These are phyloP conservation scores for Trichoderma harzianum DNA, from an alignment of 2,329 filamentous ascomycete species.

Conservation along the genomic window DNA sequence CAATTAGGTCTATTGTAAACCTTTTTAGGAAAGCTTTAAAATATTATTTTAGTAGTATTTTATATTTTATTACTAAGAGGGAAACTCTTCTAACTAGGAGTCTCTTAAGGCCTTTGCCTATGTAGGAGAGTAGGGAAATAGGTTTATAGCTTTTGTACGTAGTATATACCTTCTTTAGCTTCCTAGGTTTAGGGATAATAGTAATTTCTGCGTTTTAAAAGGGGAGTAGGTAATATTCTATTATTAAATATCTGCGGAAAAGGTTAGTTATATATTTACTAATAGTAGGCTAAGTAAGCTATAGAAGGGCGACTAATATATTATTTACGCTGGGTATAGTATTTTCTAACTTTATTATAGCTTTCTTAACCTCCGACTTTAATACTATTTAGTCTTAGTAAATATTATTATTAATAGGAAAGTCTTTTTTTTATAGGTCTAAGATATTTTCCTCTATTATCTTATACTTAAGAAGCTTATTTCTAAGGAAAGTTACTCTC, in stretches of 20 bases:
- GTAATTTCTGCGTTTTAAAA: neutral
- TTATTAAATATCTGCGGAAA: neutral
- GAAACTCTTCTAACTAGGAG: neutral
- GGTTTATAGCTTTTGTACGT: neutral
- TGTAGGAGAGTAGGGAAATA: neutral
- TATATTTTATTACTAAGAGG: neutral
- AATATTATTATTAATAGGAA: neutral
- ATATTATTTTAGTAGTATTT: neutral
- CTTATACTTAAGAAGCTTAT: neutral
- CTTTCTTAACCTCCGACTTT: neutral
- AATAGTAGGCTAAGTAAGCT: neutral
- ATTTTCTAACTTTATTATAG: neutral
- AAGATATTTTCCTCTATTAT: neutral
- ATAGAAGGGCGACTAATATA: neutral
- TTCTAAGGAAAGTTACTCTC: neutral
- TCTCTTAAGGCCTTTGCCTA: neutral
- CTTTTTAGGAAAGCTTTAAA: neutral
- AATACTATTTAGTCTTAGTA: neutral
- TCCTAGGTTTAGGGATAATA: neutral
- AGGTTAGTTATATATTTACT: neutral
- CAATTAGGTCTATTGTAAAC: neutral
- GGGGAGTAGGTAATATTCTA: neutral
- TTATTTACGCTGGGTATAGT: neutral
- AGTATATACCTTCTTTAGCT: neutral
- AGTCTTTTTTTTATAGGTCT: neutral